Evolutionary conservation across 768 basidiomycete genomes (phyloP).

Genomic region (Lenzites betulinus): DNA sequence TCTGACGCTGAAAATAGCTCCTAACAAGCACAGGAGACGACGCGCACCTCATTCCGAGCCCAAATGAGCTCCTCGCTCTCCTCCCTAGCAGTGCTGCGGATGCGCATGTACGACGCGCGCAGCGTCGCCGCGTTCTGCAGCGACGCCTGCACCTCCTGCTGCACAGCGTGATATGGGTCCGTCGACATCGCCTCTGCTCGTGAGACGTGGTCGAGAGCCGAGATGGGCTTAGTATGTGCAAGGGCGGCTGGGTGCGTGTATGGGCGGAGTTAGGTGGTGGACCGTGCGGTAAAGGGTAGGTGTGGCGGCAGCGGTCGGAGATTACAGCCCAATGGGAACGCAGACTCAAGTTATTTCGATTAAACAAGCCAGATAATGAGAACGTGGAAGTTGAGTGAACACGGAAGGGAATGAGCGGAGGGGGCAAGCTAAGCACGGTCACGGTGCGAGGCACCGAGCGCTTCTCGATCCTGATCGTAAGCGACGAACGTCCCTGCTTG

Average conservation of each 20-base stretch:
- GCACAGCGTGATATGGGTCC: constrained; percentile 88
- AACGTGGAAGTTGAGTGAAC: neutral
- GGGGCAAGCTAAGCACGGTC: neutral
- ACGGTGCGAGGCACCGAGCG: neutral
- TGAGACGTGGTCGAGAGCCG: neutral
- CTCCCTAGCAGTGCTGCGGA: constrained; percentile 68
- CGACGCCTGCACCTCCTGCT: constrained; percentile 78
- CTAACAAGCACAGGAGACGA: neutral
- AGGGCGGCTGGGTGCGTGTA: neutral
- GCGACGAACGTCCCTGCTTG: constrained; percentile 15
- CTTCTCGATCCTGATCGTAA: neutral
- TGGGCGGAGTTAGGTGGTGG: neutral
- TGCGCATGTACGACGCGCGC: constrained; percentile 74
- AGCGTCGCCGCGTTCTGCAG: constrained; percentile 72
- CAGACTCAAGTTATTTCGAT: no score
- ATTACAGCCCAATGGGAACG: neutral
- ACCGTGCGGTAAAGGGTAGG: neutral
- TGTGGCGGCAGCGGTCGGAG: neutral
- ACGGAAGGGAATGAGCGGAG: no score
- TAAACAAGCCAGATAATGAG: neutral
- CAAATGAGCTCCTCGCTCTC: constrained; percentile 81
- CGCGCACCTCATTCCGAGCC: constrained; percentile 72
- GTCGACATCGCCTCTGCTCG: constrained; percentile 49
- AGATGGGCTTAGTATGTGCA: neutral
- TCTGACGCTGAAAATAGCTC: neutral